Conservation (phyloP, 2,329 filamentous ascomycete genomes). For the Parastagonospora avenae region DNA sequence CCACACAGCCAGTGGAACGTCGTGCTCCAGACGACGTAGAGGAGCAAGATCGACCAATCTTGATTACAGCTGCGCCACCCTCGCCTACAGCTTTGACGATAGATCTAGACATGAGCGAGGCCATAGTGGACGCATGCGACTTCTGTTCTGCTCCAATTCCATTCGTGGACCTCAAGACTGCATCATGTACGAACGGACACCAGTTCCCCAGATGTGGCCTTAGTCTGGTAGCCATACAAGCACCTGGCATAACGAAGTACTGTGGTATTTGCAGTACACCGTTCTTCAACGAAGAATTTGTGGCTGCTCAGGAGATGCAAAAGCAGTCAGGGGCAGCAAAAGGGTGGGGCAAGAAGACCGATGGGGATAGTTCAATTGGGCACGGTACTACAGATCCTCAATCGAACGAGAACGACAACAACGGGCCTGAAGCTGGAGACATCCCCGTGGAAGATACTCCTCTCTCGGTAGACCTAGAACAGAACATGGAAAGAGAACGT, state of each 20-base stretch:
- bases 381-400: not conserved
- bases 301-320: conserved; percentile 26
- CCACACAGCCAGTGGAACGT: not conserved
- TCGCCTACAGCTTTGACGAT: not conserved
- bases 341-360: not conserved
- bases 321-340: not conserved
- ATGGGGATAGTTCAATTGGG: conserved; percentile 3
- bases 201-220: conserved; percentile 60
- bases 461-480: not conserved
- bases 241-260: conserved; percentile 58
- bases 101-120: not conserved
- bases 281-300: conserved; percentile 54
- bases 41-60: not conserved
- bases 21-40: no score
- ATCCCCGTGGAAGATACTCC: not conserved
- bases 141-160: conserved; percentile 56
- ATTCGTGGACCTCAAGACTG: conserved; percentile 54
- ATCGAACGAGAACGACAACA: not conserved
- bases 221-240: conserved; percentile 61
- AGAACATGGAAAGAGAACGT: not conserved
- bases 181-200: conserved; percentile 58
- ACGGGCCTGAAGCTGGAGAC: not conserved
- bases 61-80: not conserved
- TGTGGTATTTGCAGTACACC: conserved; percentile 59
- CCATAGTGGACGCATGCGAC: conserved; percentile 54